These are phyloP conservation scores for Talaromyces sp. DNA, from an alignment of 2,329 filamentous ascomycete species.

Conservation along the genomic window DNA sequence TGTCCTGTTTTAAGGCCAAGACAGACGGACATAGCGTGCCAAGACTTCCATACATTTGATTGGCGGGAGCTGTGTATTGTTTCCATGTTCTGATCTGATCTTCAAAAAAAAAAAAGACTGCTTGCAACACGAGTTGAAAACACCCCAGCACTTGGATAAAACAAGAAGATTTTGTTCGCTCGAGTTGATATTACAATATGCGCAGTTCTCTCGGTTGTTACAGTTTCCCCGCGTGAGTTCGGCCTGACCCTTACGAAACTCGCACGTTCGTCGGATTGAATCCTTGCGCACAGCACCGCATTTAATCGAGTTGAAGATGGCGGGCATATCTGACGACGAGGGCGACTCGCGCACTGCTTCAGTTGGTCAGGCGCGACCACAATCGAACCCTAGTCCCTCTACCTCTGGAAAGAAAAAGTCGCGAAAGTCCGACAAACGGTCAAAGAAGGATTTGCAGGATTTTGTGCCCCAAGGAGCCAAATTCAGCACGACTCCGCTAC, in stretches of 20 bases:
- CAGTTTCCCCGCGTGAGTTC: neutral
- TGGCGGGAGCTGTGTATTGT: slow-evolving; percentile 4
- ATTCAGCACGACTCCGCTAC: slow-evolving; percentile 31
- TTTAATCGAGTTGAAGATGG: neutral
- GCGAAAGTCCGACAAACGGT: slow-evolving; percentile 21
- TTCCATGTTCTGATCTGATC: neutral
- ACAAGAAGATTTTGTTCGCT: neutral
- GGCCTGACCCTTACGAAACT: neutral
- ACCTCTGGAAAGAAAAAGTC: slow-evolving; percentile 27
- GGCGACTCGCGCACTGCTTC: slow-evolving; percentile 45
- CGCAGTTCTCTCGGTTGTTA: neutral
- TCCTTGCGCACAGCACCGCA: neutral
- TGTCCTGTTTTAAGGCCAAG: neutral
- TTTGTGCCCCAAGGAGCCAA: slow-evolving; percentile 34
- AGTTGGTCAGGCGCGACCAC: slow-evolving; percentile 36
- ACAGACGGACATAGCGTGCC: neutral
- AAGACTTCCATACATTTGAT: neutral
- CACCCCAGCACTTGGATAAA: neutral
- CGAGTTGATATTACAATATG: neutral
- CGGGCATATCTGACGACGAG: slow-evolving; percentile 26
- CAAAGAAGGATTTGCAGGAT: slow-evolving; percentile 27
- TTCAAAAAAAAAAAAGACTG: neutral
- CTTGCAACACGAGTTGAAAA: neutral
- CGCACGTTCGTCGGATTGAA: neutral
- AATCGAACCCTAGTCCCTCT: slow-evolving; percentile 20